Evolutionary conservation across 176 grass and related monocot genomes (phyloP), one percentile per base, ranked within the genome.

Genomic region (Miscanthus lutarioriparius): DNA sequence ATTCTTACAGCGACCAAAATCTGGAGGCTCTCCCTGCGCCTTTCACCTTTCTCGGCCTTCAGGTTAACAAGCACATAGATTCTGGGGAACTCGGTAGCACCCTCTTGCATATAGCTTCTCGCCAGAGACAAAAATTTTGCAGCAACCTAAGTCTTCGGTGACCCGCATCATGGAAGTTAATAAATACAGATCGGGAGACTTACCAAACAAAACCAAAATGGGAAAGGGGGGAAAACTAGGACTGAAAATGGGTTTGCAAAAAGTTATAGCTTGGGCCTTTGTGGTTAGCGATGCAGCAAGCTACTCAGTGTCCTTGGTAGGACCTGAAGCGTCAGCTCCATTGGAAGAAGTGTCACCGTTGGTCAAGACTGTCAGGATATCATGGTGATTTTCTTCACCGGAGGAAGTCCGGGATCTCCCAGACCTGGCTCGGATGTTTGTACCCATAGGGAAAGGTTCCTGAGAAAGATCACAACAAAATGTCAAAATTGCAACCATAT

Each of bases 391-490:
- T 73, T 95, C 95, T 84, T 95, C 95, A 3, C 70, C 90, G 32
- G 81, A 76, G 27, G 85, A 80, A 35, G 85, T 82, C 45, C 92
- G 27, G 7, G 83, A 91, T 78, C 92, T 91, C 64, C 90, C 95
- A 33, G 92, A 95, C 77, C 95, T 94, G 38, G 92, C 92, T 53
- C 91, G 85, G 79, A 95, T 90, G 56, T 91, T 97, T 72, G 81
- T 23, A 56, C 92, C 92, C 95, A 97, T 90, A 47, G 92, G 95
- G 68, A 97, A 97, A 36, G 95, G 95, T 83, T 97, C 95, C 95
- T 97, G 74, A 19, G 71, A 56, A 45, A 75, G 8, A 84, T 40
- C 67, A 88, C 35, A n/a, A 72, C 53, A 33, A 25, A 67, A 78
- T 32, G 25, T 36, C 36, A 74, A 54, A 19, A 66, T 41, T 45